phyloP scores from a whole-genome alignment of 768 basidiomycete genomes.

The Phylloporus arenicola region DNA sequence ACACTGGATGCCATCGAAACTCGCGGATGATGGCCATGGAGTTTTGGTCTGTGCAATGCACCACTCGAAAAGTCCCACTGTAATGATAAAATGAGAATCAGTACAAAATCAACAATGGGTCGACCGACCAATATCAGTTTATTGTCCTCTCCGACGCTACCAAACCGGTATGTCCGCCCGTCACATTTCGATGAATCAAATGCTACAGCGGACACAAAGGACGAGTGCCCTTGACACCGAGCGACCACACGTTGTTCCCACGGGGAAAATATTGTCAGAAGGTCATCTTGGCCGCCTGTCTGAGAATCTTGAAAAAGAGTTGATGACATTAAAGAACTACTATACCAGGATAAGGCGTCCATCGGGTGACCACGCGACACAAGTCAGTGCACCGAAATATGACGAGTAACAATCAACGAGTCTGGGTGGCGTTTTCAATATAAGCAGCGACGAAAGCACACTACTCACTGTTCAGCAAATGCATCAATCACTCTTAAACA shows the following conservation, averaged over 20 bases:
- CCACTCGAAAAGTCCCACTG: constrained; percentile 96
- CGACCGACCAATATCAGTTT: constrained; percentile 76
- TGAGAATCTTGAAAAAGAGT: constrained; percentile 26
- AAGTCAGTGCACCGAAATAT: constrained; percentile 89
- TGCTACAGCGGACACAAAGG: constrained; percentile 83
- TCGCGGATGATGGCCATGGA: constrained; percentile 66
- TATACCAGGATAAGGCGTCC: constrained; percentile 83
- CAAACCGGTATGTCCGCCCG: constrained; percentile 88
- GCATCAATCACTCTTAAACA: constrained; percentile 87
- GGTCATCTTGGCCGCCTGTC: constrained; percentile 97
- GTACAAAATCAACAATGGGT: background rate
- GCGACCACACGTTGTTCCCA: constrained; percentile 93
- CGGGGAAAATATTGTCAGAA: constrained; percentile 90
- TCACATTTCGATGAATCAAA: constrained; percentile 90
- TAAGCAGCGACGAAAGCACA: background rate
- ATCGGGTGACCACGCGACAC: constrained; percentile 93
- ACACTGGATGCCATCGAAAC: constrained; percentile 74
- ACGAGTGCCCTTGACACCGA: constrained; percentile 94
- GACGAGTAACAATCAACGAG: constrained; percentile 92
- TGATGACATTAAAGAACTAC: background rate
- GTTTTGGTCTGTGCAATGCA: constrained; percentile 82
- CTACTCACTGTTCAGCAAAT: constrained; percentile 71
- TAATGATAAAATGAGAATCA: background rate
- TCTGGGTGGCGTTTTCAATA: constrained; percentile 37
- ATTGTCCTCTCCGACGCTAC: constrained; percentile 95